Percentiles rank a stretch among this genome's conserved stretches.
Conservation (phyloP, 208 protist species). For the Porcisia hertigi region DNA sequence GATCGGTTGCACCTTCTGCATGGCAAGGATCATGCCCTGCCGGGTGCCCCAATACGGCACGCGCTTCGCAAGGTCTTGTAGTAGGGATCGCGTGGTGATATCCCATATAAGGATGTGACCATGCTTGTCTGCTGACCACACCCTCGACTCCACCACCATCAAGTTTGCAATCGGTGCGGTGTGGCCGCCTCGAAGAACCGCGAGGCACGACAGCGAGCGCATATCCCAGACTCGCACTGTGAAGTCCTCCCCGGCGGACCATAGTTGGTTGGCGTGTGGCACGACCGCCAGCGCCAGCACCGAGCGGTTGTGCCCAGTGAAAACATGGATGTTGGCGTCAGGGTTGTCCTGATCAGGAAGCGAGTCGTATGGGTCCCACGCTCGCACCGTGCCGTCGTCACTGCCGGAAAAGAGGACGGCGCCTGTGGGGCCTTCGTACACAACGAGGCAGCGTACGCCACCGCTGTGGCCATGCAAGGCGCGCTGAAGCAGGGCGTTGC, state of each 20-base stretch:
- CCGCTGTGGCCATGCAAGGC: slow-evolving; percentile 67
- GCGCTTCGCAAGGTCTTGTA: slow-evolving; percentile 63
- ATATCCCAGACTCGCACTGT: slow-evolving; percentile 85
- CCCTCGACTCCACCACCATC: slow-evolving; percentile 54
- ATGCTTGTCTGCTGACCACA: slow-evolving; percentile 88
- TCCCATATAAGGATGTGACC: slow-evolving; percentile 85
- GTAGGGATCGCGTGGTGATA: slow-evolving; percentile 56
- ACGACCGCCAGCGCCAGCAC: slow-evolving; percentile 62
- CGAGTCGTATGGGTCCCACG: slow-evolving; percentile 77
- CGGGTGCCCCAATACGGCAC: slow-evolving; percentile 32
- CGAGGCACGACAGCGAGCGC: slow-evolving; percentile 52
- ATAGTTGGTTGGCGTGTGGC: slow-evolving; percentile 66
- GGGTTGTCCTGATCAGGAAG: slow-evolving; percentile 11
- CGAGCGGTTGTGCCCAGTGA: slow-evolving; percentile 50
- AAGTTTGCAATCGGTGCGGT: slow-evolving; percentile 66
- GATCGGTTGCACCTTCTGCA: slow-evolving; percentile 61
- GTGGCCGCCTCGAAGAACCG: slow-evolving; percentile 51
- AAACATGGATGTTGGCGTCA: slow-evolving; percentile 53
- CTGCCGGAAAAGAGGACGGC: slow-evolving; percentile 80
- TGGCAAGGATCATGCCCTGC: slow-evolving; percentile 49
- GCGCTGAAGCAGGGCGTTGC: slow-evolving; percentile 33
- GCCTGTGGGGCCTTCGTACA: slow-evolving; percentile 60
- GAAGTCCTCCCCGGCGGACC: slow-evolving; percentile 81
- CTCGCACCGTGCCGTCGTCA: slow-evolving; percentile 73
- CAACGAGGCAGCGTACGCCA: slow-evolving; percentile 55